Percentiles rank a stretch among this genome's conserved stretches.
Evolutionary conservation across 371 early-diverging fungal genomes (phyloP).

Genomic region (Mortierella sp.): DNA sequence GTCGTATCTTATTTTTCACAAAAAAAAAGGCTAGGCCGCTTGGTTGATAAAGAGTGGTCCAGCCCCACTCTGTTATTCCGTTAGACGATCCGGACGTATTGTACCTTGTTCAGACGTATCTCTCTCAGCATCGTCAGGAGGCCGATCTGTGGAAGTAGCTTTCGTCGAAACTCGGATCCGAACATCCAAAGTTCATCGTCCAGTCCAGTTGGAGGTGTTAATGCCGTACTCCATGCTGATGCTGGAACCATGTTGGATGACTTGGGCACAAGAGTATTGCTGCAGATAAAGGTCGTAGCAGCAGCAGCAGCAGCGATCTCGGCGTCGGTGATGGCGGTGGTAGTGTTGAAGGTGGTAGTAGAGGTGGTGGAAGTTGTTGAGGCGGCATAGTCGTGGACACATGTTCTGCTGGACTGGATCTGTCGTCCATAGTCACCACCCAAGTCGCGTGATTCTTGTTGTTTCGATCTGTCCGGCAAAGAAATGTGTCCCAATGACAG

Average conservation of each 20-base stretch:
- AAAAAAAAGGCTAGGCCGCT: too few species aligned
- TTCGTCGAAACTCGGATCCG: slow-evolving; percentile 26
- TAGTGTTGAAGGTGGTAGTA: too few species aligned
- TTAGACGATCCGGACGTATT: slow-evolving; percentile 9
- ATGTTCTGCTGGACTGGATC: slow-evolving; percentile 1
- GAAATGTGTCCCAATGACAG: slow-evolving; percentile 24
- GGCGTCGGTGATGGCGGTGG: too few species aligned
- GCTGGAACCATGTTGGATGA: not conserved
- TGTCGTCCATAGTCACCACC: slow-evolving; percentile 13
- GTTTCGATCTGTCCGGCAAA: not conserved
- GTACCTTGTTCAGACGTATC: slow-evolving; percentile 31
- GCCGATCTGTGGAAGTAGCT: slow-evolving; percentile 22
- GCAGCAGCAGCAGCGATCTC: too few species aligned
- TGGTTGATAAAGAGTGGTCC: too few species aligned
- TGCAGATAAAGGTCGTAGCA: too few species aligned
- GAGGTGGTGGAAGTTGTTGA: too few species aligned
- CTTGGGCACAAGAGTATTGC: not conserved
- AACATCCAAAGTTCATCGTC: slow-evolving; percentile 20
- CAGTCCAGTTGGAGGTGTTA: not conserved
- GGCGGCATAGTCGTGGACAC: too few species aligned
- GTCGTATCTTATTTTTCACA: too few species aligned
- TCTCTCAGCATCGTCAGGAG: slow-evolving; percentile 18
- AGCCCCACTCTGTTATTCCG: too few species aligned
- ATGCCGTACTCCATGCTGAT: not conserved
- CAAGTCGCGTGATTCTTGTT: not conserved